Evolutionary conservation across 108 stramenopile genomes (phyloP).

Genomic region (Cylindrotheca fusiformis): DNA sequence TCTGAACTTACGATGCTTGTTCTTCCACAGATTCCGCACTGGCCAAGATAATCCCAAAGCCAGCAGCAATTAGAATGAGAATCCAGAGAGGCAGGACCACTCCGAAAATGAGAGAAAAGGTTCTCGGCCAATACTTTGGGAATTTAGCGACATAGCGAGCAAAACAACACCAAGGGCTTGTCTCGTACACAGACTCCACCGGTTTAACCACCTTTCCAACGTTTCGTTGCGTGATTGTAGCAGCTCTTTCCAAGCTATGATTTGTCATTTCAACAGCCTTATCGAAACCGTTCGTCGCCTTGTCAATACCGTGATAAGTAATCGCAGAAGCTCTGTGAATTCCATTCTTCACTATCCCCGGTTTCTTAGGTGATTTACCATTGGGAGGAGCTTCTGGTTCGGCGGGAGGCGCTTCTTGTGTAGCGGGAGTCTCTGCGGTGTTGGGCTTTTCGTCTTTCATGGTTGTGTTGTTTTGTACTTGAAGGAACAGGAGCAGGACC

Average conservation of each 20-base stretch:
- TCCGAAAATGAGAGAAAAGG: conserved; percentile 17
- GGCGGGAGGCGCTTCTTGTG: background rate
- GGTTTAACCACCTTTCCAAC: background rate
- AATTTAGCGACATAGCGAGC: conserved; percentile 4
- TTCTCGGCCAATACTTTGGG: conserved; percentile 29
- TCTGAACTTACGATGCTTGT: conserved; percentile 3
- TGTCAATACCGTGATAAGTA: background rate
- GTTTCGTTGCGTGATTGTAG: background rate
- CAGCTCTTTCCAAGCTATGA: background rate
- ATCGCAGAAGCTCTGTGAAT: background rate
- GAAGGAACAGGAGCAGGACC: too few species aligned
- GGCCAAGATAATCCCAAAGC: conserved; percentile 28
- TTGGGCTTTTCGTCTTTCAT: too few species aligned
- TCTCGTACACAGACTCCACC: background rate
- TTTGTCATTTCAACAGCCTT: background rate
- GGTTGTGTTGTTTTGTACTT: too few species aligned
- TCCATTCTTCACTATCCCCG: background rate
- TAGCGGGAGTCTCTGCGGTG: background rate
- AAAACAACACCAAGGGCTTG: background rate
- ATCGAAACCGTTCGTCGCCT: background rate
- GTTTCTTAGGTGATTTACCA: too few species aligned
- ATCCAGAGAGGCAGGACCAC: conserved; percentile 34
- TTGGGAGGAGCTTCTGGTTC: background rate
- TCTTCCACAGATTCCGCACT: conserved; percentile 24
- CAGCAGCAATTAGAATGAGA: conserved; percentile 15